phyloP scores from a whole-genome alignment of 2,329 filamentous ascomycete species.

The Fusarium haematococcum region DNA sequence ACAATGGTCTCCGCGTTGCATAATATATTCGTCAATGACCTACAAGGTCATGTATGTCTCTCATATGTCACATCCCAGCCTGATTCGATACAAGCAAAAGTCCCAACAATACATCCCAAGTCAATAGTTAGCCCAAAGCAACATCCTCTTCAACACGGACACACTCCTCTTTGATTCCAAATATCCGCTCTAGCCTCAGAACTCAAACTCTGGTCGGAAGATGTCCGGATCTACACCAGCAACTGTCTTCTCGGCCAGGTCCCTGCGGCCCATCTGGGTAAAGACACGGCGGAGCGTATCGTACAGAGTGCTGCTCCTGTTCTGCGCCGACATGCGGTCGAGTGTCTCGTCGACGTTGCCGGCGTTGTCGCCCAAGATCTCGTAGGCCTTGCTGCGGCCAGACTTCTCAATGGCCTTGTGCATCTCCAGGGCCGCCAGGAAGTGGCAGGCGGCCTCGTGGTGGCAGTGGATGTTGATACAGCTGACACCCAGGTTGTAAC shows the following conservation, averaged over 20 bases:
- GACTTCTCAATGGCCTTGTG: slow-evolving; percentile 92
- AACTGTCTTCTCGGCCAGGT: slow-evolving; percentile 88
- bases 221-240: slow-evolving; percentile 90
- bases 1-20: slow-evolving; percentile 3
- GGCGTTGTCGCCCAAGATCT: slow-evolving; percentile 75
- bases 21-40: slow-evolving; percentile 12
- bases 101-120: neutral
- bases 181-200: slow-evolving; percentile 56
- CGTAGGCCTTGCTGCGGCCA: slow-evolving; percentile 83
- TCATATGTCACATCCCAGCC: slow-evolving; percentile 19
- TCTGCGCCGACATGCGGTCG: slow-evolving; percentile 91
- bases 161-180: slow-evolving; percentile 10
- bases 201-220: slow-evolving; percentile 92
- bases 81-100: neutral
- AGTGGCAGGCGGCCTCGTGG: slow-evolving; percentile 90
- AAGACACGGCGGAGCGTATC: slow-evolving; percentile 96
- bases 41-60: slow-evolving; percentile 19
- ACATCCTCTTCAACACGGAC: neutral
- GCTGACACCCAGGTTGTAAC: slow-evolving; percentile 95
- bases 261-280: slow-evolving; percentile 90
- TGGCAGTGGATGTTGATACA: slow-evolving; percentile 99
- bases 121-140: neutral
- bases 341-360: slow-evolving; percentile 74
- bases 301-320: slow-evolving; percentile 95
- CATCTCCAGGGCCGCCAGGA: slow-evolving; percentile 93